Conservation (phyloP, 345 rosid genomes). For the Carallia brachiata region DNA sequence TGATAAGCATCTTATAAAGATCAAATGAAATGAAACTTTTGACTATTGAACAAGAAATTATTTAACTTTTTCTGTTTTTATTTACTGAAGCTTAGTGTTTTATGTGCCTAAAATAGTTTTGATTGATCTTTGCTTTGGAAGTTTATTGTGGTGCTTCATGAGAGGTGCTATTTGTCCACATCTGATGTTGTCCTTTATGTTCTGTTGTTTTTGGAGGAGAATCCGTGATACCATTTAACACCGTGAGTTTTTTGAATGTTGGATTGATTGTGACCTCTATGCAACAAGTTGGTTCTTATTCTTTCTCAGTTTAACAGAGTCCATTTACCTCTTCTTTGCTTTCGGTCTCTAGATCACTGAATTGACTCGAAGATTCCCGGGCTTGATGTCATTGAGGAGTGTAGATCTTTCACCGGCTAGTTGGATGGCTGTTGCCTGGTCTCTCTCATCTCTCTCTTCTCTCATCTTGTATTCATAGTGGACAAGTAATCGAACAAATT, state of each 20-base stretch:
- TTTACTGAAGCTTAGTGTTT: not conserved
- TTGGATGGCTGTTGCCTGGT: slow-evolving; percentile 98
- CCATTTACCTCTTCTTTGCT: slow-evolving; percentile 10
- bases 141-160: slow-evolving; percentile 10
- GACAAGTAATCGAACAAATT: slow-evolving; percentile 4
- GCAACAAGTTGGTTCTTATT: slow-evolving; percentile 8
- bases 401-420: slow-evolving; percentile 82
- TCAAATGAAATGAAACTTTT: slow-evolving; percentile 27
- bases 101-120: not conserved
- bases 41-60: slow-evolving; percentile 29
- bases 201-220: slow-evolving; percentile 11
- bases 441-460: slow-evolving; percentile 20
- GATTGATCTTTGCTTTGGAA: slow-evolving; percentile 16
- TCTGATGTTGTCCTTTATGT: slow-evolving; percentile 14
- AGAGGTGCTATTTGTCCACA: slow-evolving; percentile 19
- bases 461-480: not conserved
- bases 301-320: slow-evolving; percentile 11
- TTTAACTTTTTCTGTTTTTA: slow-evolving; percentile 1
- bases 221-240: slow-evolving; percentile 15
- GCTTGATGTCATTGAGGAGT: slow-evolving; percentile 52
- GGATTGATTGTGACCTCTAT: slow-evolving; percentile 11
- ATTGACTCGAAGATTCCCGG: slow-evolving; percentile 43
- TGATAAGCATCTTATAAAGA: slow-evolving; percentile 43
- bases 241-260: slow-evolving; percentile 2
- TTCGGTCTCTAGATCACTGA: slow-evolving; percentile 40